These are phyloP conservation scores for Yarrowia sp. DNA, from an alignment of 805 yeast genomes.

Conservation along the genomic window DNA sequence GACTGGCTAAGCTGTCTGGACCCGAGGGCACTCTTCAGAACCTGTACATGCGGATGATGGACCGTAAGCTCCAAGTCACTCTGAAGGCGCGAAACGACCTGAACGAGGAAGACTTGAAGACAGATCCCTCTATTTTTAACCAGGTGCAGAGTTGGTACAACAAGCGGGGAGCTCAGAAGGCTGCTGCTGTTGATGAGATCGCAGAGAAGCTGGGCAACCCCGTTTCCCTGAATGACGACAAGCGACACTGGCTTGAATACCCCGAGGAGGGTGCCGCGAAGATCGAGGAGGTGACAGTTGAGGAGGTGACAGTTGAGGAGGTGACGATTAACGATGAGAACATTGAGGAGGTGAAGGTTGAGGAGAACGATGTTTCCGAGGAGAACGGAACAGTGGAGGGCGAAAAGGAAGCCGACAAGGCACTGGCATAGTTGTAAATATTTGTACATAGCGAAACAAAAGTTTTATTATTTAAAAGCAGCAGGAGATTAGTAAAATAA, in stretches of 20 bases:
- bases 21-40: background rate
- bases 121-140: background rate
- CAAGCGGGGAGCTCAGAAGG: background rate
- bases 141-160: background rate
- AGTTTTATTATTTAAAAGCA: too few relatives aligned
- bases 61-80: background rate
- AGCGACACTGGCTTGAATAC: constrained; percentile 1
- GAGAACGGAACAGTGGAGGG: background rate
- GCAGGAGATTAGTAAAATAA: too few relatives aligned
- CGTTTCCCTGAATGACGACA: background rate
- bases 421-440: background rate
- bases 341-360: background rate
- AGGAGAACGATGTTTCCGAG: background rate
- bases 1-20: background rate
- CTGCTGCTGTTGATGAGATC: background rate
- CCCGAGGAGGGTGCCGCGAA: background rate
- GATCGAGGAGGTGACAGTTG: background rate
- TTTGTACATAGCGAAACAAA: background rate
- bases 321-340: background rate
- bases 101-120: background rate
- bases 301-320: background rate
- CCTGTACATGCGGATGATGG: background rate
- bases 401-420: background rate
- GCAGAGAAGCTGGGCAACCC: constrained; percentile 1
- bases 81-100: background rate